These are phyloP conservation scores for Colletotrichum karsti DNA, from an alignment of 2,329 filamentous ascomycete genomes.

Conservation along the genomic window DNA sequence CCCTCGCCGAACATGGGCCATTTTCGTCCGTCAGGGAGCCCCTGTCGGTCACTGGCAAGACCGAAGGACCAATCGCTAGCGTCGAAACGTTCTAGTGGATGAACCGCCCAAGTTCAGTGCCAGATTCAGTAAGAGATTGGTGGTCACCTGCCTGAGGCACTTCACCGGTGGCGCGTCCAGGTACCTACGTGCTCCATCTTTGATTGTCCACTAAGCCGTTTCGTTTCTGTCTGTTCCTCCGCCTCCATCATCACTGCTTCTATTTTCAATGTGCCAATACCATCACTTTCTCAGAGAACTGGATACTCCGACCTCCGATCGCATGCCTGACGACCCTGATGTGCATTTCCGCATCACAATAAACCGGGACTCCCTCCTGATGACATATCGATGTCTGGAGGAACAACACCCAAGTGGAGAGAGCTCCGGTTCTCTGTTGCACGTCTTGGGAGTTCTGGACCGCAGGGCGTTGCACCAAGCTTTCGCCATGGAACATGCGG, in stretches of 20 bases:
- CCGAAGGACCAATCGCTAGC: conserved; percentile 20
- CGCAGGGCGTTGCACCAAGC: conserved; percentile 20
- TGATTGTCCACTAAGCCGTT: background rate
- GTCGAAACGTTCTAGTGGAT: conserved; percentile 18
- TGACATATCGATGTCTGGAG: background rate
- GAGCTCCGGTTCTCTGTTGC: background rate
- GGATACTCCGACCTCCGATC: no score
- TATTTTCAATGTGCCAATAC: background rate
- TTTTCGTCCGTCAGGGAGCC: background rate
- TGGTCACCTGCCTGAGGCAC: conserved; percentile 18
- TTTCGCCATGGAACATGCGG: conserved; percentile 22
- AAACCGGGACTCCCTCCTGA: background rate
- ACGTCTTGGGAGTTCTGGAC: conserved; percentile 12
- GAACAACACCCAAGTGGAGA: background rate
- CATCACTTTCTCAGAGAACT: no score
- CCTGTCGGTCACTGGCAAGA: conserved; percentile 12
- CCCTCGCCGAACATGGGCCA: conserved; percentile 8
- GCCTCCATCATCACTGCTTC: background rate
- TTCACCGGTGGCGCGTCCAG: background rate
- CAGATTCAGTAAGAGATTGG: conserved; percentile 8
- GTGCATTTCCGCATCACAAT: background rate
- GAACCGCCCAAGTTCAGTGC: conserved; percentile 10
- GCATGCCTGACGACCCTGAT: no score
- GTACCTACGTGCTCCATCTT: background rate
- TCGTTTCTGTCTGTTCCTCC: background rate